Evolutionary conservation across 2,329 filamentous ascomycete genomes (phyloP).

Genomic region (Zelopaecilomyces penicillatus): DNA sequence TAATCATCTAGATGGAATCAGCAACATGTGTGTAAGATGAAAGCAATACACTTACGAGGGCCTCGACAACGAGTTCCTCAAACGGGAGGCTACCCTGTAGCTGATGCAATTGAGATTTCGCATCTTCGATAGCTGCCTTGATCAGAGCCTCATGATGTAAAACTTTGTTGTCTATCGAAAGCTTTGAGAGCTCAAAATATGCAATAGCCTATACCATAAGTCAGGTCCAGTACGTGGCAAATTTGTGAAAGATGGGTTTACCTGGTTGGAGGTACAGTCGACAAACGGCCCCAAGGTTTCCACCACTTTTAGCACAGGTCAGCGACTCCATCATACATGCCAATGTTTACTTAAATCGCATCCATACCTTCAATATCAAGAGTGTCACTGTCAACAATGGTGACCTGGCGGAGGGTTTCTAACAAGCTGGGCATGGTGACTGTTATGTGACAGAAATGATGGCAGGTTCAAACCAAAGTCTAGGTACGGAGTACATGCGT

Average conservation of each 20-base stretch:
- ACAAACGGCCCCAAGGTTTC: conserved; percentile 24
- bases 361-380: conserved; percentile 23
- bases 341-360: no score
- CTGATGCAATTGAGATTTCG: conserved; percentile 10
- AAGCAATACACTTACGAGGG: conserved; percentile 34
- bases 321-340: no score
- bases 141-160: conserved; percentile 22
- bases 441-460: no score
- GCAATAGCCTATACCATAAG: conserved; percentile 21
- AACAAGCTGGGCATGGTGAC: conserved; percentile 19
- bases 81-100: conserved; percentile 16
- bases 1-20: conserved; percentile 38
- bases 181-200: conserved; percentile 21
- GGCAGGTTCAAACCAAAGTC: no score
- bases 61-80: conserved; percentile 46
- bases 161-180: conserved; percentile 10
- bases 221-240: neutral
- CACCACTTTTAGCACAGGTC: conserved; percentile 15
- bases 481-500: no score
- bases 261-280: conserved; percentile 30
- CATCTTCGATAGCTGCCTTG: conserved; percentile 17
- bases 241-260: conserved; percentile 2
- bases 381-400: conserved; percentile 28
- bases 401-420: conserved; percentile 19
- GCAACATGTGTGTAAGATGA: neutral